Evolutionary conservation across 2,329 filamentous ascomycete genomes (phyloP), one percentile per base, ranked within the genome.

Genomic region (Stagonosporopsis rhizophila): DNA sequence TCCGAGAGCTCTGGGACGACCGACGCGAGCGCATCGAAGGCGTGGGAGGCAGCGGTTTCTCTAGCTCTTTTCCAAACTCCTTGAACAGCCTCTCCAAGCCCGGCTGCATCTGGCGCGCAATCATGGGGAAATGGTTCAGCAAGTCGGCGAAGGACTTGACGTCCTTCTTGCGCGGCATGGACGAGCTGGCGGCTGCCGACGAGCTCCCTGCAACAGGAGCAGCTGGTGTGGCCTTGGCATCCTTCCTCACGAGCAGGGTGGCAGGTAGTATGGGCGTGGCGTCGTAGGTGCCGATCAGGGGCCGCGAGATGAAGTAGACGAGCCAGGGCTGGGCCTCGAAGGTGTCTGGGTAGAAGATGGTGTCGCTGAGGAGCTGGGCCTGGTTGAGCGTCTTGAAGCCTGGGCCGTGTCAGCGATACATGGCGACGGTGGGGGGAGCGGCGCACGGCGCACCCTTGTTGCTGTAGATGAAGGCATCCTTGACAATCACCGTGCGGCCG

Each of bases 241-340:
- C 47, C 5, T 49, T 62, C 64, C 48, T 73, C 63, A 51, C 52
- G 19, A 64, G 60, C 17, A 73, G 28, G 3, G 66, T 62, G 1
- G 92, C 92, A 2, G 89, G 87, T 4, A 84, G 77, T 45, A 94
- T 88, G 61, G 87, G 88, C 47, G 87, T 83, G 46, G 92, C 85
- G 69, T 96, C 92, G 81, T 89, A 93, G 1, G 85, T 84, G 22
- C 95, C 95, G 19, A 97, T 85, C 47, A 99, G 80, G 2, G 95
- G 95, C 47, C 87, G 88, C 23, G 94, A 95, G 61, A 99, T 96
- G 77, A 93, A 97, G 83, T 98, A 98, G 58, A 99, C 84, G 39
- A 99, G 86, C 92, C 95, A 99, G 83, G 93, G 91, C 66, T 92
- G 89, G 14, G 91, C 89, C 67, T 98, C 94, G 67, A 91, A 85